Percentiles rank a stretch among this genome's conserved stretches.
These are phyloP conservation scores for Pseudohalonectria lignicola DNA, from an alignment of 2,329 filamentous ascomycete species.

Conservation along the genomic window DNA sequence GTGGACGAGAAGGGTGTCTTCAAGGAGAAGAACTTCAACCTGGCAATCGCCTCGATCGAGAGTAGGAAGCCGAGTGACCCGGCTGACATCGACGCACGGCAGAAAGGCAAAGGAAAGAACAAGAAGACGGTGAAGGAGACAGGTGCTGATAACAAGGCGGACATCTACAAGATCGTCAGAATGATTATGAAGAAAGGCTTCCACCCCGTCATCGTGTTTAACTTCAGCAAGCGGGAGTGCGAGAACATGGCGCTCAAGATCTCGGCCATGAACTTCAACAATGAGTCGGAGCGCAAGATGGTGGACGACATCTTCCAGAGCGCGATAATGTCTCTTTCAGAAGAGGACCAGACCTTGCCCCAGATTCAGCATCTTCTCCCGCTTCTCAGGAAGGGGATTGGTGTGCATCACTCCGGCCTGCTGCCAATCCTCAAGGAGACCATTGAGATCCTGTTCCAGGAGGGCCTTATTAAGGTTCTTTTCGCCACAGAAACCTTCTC, in stretches of 20 bases:
- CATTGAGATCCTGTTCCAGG: conserved; percentile 97
- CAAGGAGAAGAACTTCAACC: conserved; percentile 94
- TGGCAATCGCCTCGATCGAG: conserved; percentile 83
- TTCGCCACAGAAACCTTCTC: conserved; percentile 99
- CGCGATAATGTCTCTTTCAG: conserved; percentile 83
- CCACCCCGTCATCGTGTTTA: conserved; percentile 98
- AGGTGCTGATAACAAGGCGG: conserved; percentile 53
- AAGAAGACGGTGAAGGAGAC: conserved; percentile 75
- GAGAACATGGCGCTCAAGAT: conserved; percentile 84
- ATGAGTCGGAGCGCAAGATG: conserved; percentile 90
- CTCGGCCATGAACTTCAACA: conserved; percentile 84
- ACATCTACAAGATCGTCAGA: conserved; percentile 95
- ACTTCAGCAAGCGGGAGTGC: conserved; percentile 96
- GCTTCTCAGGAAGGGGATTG: conserved; percentile 80
- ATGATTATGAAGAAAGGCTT: conserved; percentile 99
- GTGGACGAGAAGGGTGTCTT: conserved; percentile 97
- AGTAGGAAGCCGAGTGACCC: conserved; percentile 73
- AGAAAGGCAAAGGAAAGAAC: conserved; percentile 84
- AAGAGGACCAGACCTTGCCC: conserved; percentile 78
- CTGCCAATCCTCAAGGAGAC: conserved; percentile 96
- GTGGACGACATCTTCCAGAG: conserved; percentile 89
- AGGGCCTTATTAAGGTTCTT: conserved; percentile 92
- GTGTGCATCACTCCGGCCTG: conserved; percentile 92
- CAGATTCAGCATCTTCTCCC: conserved; percentile 89
- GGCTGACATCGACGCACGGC: conserved; percentile 65